A percentile compares a stretch with the other conserved stretches of the same genome.
These are phyloP conservation scores for Scorias spongiosa DNA, from an alignment of 2,329 filamentous ascomycete species.

Conservation along the genomic window DNA sequence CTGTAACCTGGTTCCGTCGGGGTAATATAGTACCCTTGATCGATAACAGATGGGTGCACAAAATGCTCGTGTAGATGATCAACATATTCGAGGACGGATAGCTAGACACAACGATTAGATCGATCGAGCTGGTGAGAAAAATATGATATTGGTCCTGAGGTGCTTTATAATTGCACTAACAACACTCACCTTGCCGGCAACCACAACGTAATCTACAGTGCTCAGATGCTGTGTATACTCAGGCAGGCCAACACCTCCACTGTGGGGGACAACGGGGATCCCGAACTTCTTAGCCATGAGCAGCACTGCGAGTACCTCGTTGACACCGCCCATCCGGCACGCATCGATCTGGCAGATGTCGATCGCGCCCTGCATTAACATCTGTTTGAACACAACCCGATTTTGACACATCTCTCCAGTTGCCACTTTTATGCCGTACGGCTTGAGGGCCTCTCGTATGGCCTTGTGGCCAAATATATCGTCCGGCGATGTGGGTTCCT, in stretches of 20 bases:
- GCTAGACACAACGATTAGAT: background rate
- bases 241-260: conserved; percentile 74
- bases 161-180: background rate
- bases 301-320: conserved; percentile 81
- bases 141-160: too few species aligned
- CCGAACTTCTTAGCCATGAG: conserved; percentile 68
- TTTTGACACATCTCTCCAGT: conserved; percentile 96
- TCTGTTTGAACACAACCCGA: conserved; percentile 85
- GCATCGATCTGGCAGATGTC: conserved; percentile 85
- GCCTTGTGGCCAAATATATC: conserved; percentile 81
- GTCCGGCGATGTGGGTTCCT: conserved; percentile 82
- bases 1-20: conserved; percentile 73
- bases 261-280: conserved; percentile 77
- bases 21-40: conserved; percentile 77
- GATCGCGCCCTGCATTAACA: conserved; percentile 64
- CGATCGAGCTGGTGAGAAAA: too few species aligned
- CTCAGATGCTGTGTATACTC: conserved; percentile 89
- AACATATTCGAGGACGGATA: conserved; percentile 65
- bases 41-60: conserved; percentile 62
- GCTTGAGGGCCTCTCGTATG: conserved; percentile 62
- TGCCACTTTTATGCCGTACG: conserved; percentile 65
- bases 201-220: conserved; percentile 84
- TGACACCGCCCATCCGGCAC: conserved; percentile 77
- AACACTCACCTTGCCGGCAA: conserved; percentile 51
- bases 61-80: conserved; percentile 93